These are phyloP conservation scores for Paraphaeosphaeria minitans DNA, from an alignment of 2,329 filamentous ascomycete species.

Conservation along the genomic window DNA sequence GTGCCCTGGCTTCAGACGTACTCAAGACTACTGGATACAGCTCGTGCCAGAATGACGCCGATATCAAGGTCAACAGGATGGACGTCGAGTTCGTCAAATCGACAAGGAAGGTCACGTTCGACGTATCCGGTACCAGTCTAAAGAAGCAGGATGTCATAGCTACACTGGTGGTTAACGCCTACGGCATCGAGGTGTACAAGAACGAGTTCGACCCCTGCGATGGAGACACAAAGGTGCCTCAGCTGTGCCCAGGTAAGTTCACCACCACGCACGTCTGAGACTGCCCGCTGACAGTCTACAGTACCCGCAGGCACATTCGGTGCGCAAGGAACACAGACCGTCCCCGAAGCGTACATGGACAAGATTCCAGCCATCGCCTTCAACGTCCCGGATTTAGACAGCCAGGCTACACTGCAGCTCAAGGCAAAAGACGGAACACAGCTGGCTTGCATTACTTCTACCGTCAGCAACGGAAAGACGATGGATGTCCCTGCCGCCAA, in stretches of 20 bases:
- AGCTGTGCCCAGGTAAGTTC: slow-evolving; percentile 80
- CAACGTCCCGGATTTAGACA: slow-evolving; percentile 85
- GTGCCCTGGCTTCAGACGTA: slow-evolving; percentile 69
- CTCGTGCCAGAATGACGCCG: slow-evolving; percentile 66
- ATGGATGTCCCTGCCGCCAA: slow-evolving; percentile 75
- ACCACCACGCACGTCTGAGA: slow-evolving; percentile 9
- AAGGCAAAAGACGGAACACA: slow-evolving; percentile 64
- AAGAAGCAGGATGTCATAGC: slow-evolving; percentile 81
- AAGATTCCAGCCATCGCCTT: slow-evolving; percentile 90
- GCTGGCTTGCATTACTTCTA: slow-evolving; percentile 82
- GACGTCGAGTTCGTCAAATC: slow-evolving; percentile 80
- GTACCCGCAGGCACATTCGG: slow-evolving; percentile 77
- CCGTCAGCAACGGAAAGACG: slow-evolving; percentile 86
- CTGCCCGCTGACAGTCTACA: slow-evolving; percentile 41
- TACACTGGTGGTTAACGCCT: slow-evolving; percentile 76
- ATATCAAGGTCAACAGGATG: slow-evolving; percentile 73
- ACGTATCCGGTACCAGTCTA: slow-evolving; percentile 77
- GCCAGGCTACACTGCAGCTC: slow-evolving; percentile 79
- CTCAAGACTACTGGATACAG: slow-evolving; percentile 81
- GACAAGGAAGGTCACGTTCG: slow-evolving; percentile 75
- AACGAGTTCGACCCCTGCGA: slow-evolving; percentile 86
- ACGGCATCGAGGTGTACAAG: slow-evolving; percentile 79
- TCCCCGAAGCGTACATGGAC: slow-evolving; percentile 72
- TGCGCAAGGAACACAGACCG: slow-evolving; percentile 71
- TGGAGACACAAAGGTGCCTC: slow-evolving; percentile 64